phyloP scores from a whole-genome alignment of 495 filamentous ascomycete genomes.

The Neurospora sp. region DNA sequence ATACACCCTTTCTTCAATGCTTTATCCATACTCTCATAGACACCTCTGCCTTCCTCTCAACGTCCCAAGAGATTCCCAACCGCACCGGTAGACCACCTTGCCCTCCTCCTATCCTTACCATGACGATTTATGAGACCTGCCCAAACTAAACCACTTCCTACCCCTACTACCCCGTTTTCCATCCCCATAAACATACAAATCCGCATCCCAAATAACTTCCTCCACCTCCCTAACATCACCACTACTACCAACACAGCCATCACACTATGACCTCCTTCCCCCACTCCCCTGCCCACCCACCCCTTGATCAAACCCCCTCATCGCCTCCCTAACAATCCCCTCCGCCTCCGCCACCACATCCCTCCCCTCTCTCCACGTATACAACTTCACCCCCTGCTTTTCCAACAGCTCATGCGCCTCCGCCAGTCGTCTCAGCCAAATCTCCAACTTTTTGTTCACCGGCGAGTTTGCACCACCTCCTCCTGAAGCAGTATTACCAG shows the following conservation, averaged over 20 bases:
- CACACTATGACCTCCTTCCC: slow-evolving; percentile 18
- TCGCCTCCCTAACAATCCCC: slow-evolving; percentile 35
- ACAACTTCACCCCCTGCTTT: slow-evolving; percentile 57
- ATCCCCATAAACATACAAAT: neutral
- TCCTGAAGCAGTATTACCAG: neutral
- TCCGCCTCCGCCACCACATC: slow-evolving; percentile 54
- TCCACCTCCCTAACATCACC: neutral
- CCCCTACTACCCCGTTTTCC: neutral
- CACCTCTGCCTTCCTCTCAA: neutral
- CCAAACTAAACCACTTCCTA: neutral
- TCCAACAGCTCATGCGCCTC: slow-evolving; percentile 62
- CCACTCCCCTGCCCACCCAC: too few species aligned
- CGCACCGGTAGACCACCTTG: neutral
- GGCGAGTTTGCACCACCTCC: slow-evolving; percentile 6
- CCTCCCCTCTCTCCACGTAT: slow-evolving; percentile 76
- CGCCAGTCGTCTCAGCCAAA: slow-evolving; percentile 74
- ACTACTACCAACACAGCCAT: neutral
- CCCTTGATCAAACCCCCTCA: slow-evolving; percentile 19
- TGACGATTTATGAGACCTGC: neutral
- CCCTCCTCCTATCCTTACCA: neutral
- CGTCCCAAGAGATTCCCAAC: neutral
- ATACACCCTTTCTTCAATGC: neutral
- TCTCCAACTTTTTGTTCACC: slow-evolving; percentile 66
- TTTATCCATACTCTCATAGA: neutral
- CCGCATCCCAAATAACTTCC: neutral